Evolutionary conservation across 2,329 filamentous ascomycete genomes (phyloP).

Genomic region (Neofusicoccum cordaticola): DNA sequence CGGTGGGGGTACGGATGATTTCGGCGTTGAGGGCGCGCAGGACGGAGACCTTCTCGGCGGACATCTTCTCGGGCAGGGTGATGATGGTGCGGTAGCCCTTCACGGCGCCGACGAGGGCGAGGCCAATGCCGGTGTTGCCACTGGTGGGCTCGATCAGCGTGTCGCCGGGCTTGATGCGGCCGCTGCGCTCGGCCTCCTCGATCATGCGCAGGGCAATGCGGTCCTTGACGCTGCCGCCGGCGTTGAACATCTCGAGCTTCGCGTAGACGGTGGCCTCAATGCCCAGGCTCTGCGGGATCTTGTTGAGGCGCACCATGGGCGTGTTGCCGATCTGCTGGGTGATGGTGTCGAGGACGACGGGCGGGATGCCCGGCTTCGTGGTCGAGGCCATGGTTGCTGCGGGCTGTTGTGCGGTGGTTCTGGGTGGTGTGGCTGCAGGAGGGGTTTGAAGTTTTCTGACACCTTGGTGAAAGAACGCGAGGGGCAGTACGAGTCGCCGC

Average conservation of each 20-base stretch:
- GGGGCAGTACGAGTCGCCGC: neutral
- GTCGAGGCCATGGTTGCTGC: conserved; percentile 43
- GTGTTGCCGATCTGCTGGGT: conserved; percentile 92
- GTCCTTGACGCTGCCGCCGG: conserved; percentile 91
- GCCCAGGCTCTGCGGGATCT: conserved; percentile 84
- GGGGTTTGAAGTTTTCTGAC: neutral
- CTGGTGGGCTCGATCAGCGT: conserved; percentile 97
- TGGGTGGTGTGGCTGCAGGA: neutral
- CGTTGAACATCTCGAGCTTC: conserved; percentile 91
- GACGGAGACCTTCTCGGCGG: conserved; percentile 93
- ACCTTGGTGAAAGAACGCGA: neutral
- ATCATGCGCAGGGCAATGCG: conserved; percentile 96
- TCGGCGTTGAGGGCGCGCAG: conserved; percentile 90
- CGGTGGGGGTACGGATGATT: conserved; percentile 95
- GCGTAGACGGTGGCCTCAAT: conserved; percentile 87
- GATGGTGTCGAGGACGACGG: conserved; percentile 62
- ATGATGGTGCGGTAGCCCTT: conserved; percentile 99
- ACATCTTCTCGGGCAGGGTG: conserved; percentile 99
- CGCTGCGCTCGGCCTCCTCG: conserved; percentile 85
- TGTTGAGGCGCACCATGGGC: conserved; percentile 90
- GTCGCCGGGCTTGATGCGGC: conserved; percentile 94
- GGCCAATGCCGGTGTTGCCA: conserved; percentile 95
- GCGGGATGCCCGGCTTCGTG: conserved; percentile 52
- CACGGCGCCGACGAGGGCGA: conserved; percentile 89
- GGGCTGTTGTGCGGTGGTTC: neutral